Conservation (phyloP, 305 asterid genomes). For the Rubia occidens region DNA sequence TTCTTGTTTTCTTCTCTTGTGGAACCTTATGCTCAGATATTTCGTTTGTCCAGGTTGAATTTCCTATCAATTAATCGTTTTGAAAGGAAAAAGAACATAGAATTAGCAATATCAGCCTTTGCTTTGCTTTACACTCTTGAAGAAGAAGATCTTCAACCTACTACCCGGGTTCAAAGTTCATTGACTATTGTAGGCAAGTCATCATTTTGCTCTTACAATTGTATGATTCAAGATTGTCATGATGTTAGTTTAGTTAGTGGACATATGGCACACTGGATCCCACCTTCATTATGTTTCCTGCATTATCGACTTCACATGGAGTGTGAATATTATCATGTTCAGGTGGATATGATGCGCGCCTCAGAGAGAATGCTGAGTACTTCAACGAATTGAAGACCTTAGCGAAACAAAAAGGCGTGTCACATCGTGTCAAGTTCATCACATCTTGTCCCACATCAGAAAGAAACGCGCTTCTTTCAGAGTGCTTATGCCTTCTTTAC, state of each 20-base stretch:
- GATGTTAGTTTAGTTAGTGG: too few species aligned
- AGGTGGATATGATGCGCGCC: slow-evolving; percentile 89
- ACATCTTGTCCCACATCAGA: slow-evolving; percentile 85
- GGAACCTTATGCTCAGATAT: background rate
- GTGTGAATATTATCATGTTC: slow-evolving; percentile 5
- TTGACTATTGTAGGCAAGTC: slow-evolving; percentile 68
- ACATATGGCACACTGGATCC: too few species aligned
- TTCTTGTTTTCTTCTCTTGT: background rate
- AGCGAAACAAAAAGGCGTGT: slow-evolving; percentile 62
- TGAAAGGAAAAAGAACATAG: slow-evolving; percentile 89
- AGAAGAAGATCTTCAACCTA: slow-evolving; percentile 26
- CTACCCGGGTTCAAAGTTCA: slow-evolving; percentile 34
- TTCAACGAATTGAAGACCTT: slow-evolving; percentile 61
- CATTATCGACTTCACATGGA: too few species aligned
- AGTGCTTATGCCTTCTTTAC: slow-evolving; percentile 72
- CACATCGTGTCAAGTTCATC: slow-evolving; percentile 47
- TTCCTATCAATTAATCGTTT: slow-evolving; percentile 91
- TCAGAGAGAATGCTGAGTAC: slow-evolving; percentile 81
- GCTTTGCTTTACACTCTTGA: slow-evolving; percentile 33
- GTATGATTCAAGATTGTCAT: slow-evolving; percentile 25
- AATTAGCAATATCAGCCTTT: slow-evolving; percentile 47
- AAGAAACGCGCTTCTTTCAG: slow-evolving; percentile 63
- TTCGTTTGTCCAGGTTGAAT: slow-evolving; percentile 40
- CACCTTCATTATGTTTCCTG: too few species aligned
- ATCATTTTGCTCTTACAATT: background rate